Conservation (phyloP, 441 rosid species). For the Lepidium campestre region DNA sequence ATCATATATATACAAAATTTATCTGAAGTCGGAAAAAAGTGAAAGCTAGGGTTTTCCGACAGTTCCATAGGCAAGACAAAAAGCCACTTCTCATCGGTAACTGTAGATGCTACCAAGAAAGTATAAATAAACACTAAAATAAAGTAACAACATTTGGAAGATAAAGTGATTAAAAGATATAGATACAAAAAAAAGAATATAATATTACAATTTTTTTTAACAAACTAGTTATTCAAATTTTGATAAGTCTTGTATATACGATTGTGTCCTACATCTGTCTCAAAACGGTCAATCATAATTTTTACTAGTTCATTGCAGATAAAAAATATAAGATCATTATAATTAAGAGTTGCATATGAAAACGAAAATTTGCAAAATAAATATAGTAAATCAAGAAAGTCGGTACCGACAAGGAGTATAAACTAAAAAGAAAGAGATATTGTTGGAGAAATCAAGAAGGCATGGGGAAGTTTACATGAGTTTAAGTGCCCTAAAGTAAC, state of each 20-base stretch:
- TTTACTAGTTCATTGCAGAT: not conserved
- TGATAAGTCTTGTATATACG: not conserved
- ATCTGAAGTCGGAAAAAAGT: not conserved
- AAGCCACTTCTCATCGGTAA: constrained; percentile 24
- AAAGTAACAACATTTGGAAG: not conserved
- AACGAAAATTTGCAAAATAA: not conserved
- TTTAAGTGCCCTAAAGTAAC: constrained; percentile 31
- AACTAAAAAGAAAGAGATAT: not conserved
- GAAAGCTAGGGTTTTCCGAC: constrained; percentile 25
- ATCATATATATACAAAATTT: not conserved
- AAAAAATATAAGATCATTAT: no score
- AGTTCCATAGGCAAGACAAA: constrained; percentile 31
- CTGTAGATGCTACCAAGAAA: not conserved
- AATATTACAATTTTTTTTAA: not conserved
- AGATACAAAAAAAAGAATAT: not conserved
- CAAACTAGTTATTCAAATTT: not conserved
- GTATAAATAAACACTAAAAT: not conserved
- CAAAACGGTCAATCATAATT: not conserved
- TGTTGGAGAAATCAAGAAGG: constrained; percentile 22
- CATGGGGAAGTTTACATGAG: constrained; percentile 25
- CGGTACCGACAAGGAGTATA: constrained; percentile 20
- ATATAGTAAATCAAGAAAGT: constrained; percentile 16
- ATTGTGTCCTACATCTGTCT: not conserved
- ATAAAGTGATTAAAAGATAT: not conserved
- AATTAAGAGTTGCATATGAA: no score